Evolutionary conservation across 2,329 filamentous ascomycete genomes (phyloP), one percentile per base, ranked within the genome.

Genomic region (Pseudogymnoascus destructans): DNA sequence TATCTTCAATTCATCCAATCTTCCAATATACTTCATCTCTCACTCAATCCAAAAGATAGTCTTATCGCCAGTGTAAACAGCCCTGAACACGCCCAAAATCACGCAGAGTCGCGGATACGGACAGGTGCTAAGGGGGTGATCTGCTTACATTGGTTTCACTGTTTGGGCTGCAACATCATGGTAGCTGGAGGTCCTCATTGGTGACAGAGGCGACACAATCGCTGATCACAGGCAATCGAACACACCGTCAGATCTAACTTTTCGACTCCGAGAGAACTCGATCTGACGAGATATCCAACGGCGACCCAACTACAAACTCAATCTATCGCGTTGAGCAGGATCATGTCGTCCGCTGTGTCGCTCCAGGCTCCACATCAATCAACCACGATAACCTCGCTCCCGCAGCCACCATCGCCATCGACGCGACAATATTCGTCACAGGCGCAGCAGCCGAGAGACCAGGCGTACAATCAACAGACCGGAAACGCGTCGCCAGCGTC

Each of bases 301-400:
- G 2, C 46, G 8, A 52, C 10, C 42, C 30, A 42, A 30, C 46
- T 30, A 17, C 23, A 52, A 42, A 9, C 46, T 30, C 23, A 49
- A 52, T n/a, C 46, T 15, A 55, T 23, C 21, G 38, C 42, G 38
- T 33, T 25, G 42, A 58, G 61, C 62, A 61, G 68, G 73, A 78
- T 75, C 71, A 82, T 80, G 80, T 81, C 78, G 72, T 82, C 79
- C 71, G 79, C 82, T 75, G 79, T 79, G 66, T 73, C 86, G 69
- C 82, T 85, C 71, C 73, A 79, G 63, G 73, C 76, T 68, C 74
- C 79, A 65, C 79, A 80, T 70, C 78, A 79, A 68, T 72, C 74
- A 64, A 71, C 75, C 58, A 73, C 69, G 46, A 69, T 75, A 57
- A 72, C 70, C 64, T 67, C 75, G 61, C 75, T 77, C 64, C 74